Percentiles rank a stretch among this genome's conserved stretches.
Evolutionary conservation across 2,329 filamentous ascomycete genomes (phyloP).

Genomic region (Calonectria naviculata): DNA sequence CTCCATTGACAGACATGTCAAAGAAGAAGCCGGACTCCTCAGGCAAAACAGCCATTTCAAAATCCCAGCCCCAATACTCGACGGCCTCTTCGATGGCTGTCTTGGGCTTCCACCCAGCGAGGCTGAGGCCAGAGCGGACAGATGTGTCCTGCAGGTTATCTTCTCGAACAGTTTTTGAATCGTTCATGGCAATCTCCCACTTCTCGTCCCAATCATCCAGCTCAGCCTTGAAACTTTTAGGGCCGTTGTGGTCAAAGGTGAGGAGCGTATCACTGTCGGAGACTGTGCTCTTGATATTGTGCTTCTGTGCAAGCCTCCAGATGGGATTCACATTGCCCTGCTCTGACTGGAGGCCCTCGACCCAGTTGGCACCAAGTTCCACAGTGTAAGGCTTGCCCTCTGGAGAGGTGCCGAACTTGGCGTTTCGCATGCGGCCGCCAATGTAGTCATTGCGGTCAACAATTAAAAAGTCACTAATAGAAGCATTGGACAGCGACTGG

Average conservation of each 20-base stretch:
- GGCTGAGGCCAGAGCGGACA: constrained; percentile 65
- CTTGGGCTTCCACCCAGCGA: constrained; percentile 72
- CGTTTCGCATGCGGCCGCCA: constrained; percentile 71
- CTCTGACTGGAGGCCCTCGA: constrained; percentile 38
- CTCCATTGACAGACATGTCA: constrained; percentile 66
- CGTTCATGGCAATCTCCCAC: constrained; percentile 57
- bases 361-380: constrained; percentile 77
- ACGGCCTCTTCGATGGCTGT: constrained; percentile 67
- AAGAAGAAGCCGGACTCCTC: constrained; percentile 67
- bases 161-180: constrained; percentile 67
- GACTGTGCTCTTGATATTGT: constrained; percentile 64
- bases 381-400: constrained; percentile 67
- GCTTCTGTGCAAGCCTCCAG: constrained; percentile 71
- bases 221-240: constrained; percentile 60
- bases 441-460: constrained; percentile 72
- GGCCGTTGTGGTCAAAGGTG: constrained; percentile 70
- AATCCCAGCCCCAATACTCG: constrained; percentile 71
- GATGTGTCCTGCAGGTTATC: constrained; percentile 72
- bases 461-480: constrained; percentile 72
- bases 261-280: constrained; percentile 69
- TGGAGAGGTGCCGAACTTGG: constrained; percentile 61
- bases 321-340: constrained; percentile 66
- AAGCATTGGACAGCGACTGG: constrained; percentile 70
- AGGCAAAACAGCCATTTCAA: constrained; percentile 67
- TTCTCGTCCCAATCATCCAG: constrained; percentile 62